phyloP scores from a whole-genome alignment of 345 rosid genomes.

The Chamaenerion angustifolium region DNA sequence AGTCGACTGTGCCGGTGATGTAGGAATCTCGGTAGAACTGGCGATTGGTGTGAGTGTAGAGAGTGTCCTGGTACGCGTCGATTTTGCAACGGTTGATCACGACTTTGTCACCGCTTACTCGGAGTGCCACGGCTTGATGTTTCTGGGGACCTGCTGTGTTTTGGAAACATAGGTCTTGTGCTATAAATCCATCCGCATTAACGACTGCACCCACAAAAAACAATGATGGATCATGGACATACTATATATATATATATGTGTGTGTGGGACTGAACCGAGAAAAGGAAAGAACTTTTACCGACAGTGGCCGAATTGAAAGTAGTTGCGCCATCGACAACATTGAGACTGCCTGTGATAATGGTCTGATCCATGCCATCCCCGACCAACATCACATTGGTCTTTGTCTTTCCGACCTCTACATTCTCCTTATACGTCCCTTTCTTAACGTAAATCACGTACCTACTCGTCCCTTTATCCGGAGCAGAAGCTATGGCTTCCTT shows the following conservation, averaged over 20 bases:
- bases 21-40: constrained; percentile 57
- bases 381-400: constrained; percentile 57
- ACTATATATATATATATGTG: no score
- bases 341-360: constrained; percentile 45
- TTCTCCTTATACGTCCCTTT: constrained; percentile 61
- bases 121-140: constrained; percentile 84
- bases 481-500: constrained; percentile 51
- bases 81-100: constrained; percentile 65
- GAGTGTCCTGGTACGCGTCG: constrained; percentile 67
- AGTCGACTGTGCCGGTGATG: constrained; percentile 67
- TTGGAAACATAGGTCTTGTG: constrained; percentile 67
- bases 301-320: constrained; percentile 72
- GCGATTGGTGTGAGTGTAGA: constrained; percentile 53
- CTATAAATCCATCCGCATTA: constrained; percentile 77
- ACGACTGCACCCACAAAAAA: constrained; percentile 27
- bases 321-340: constrained; percentile 41
- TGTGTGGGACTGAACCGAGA: no score
- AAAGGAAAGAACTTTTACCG: no score
- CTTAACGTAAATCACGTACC: constrained; percentile 61
- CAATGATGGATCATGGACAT: no score
- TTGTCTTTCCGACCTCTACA: constrained; percentile 54
- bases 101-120: constrained; percentile 62
- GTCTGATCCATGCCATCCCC: constrained; percentile 67
- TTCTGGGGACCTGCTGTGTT: constrained; percentile 67
- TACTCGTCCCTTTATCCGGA: constrained; percentile 33